phyloP scores from a whole-genome alignment of 495 filamentous ascomycete species.

The Symbiotaphrina buchneri region DNA sequence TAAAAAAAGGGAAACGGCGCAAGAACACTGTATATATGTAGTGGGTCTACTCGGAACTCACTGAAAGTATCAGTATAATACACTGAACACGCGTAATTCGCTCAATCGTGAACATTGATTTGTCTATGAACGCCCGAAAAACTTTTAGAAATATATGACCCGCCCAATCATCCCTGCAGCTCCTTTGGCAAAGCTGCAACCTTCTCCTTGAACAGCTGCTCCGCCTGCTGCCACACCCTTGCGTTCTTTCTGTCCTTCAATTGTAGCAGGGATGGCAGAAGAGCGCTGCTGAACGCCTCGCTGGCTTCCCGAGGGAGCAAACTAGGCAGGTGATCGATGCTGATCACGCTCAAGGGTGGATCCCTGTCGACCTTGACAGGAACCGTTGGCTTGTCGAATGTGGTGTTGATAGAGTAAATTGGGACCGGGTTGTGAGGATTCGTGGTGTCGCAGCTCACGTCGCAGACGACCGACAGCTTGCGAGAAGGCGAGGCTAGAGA shows the following conservation, averaged over 20 bases:
- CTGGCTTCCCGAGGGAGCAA: constrained; percentile 71
- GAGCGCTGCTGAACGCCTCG: constrained; percentile 62
- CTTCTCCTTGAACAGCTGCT: constrained; percentile 72
- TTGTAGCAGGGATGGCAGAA: constrained; percentile 58
- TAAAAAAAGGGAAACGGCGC: too few species aligned
- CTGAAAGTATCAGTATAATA: too few species aligned
- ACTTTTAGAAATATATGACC: too few species aligned
- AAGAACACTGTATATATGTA: too few species aligned
- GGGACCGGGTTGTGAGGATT: constrained; percentile 65
- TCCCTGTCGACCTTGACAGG: constrained; percentile 26
- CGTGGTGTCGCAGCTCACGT: constrained; percentile 39
- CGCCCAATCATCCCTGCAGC: too few species aligned
- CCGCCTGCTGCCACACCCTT: constrained; percentile 64
- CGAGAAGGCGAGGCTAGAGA: constrained; percentile 44
- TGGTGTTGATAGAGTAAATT: constrained; percentile 63
- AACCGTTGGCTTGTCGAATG: constrained; percentile 67
- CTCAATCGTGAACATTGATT: too few species aligned
- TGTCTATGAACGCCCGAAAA: too few species aligned
- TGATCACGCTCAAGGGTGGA: constrained; percentile 49
- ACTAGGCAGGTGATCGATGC: constrained; percentile 79
- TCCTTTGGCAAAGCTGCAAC: constrained; percentile 42
- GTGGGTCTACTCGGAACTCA: too few species aligned
- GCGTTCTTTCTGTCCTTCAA: constrained; percentile 50
- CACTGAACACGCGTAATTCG: too few species aligned
- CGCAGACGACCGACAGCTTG: constrained; percentile 67